phyloP scores from a whole-genome alignment of 352 stramenopile species.

The Globisporangium okanoganense region DNA sequence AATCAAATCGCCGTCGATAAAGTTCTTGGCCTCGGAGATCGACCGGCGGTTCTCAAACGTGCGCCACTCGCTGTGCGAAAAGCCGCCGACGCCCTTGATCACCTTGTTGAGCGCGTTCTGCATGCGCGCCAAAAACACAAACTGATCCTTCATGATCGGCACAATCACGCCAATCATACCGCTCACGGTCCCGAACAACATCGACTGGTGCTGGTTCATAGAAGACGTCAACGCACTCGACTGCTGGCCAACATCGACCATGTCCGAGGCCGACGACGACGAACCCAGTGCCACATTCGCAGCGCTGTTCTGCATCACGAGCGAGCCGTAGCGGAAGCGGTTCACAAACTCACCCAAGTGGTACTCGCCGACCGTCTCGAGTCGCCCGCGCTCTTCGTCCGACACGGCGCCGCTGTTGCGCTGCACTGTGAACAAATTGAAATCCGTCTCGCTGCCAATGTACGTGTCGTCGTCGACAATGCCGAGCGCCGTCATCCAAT shows the following conservation, averaged over 20 bases:
- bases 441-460: conserved; percentile 93
- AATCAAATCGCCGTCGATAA: conserved; percentile 95
- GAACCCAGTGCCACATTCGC: neutral
- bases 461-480: conserved; percentile 95
- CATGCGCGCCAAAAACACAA: conserved; percentile 88
- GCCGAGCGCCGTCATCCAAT: conserved; percentile 94
- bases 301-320: conserved; percentile 91
- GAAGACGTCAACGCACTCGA: neutral
- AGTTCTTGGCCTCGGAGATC: conserved; percentile 85
- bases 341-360: conserved; percentile 97
- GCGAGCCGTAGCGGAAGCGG: conserved; percentile 92
- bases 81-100: conserved; percentile 89
- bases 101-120: conserved; percentile 88
- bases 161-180: conserved; percentile 95
- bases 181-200: conserved; percentile 95
- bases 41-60: conserved; percentile 89
- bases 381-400: conserved; percentile 90
- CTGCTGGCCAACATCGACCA: conserved; percentile 45
- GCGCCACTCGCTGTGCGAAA: conserved; percentile 92
- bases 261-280: conserved; percentile 23
- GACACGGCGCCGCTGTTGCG: conserved; percentile 90
- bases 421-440: conserved; percentile 94
- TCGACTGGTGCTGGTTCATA: conserved; percentile 32
- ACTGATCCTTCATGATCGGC: conserved; percentile 89
- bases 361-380: conserved; percentile 93